These are phyloP conservation scores for Trametopsis cervina DNA, from an alignment of 768 basidiomycete species.

Conservation along the genomic window DNA sequence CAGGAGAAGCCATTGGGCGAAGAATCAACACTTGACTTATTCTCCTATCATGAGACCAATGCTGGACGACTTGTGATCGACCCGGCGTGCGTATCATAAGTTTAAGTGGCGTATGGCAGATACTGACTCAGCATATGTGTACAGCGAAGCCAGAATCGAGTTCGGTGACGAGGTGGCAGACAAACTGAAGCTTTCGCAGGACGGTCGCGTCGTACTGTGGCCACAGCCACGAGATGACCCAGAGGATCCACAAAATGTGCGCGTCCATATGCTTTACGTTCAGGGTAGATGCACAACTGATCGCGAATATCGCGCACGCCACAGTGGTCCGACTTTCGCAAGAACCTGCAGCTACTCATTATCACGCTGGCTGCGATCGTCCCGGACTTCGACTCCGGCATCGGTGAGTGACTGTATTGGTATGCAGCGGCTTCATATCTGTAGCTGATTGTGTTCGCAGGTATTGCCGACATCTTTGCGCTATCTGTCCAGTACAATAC, in stretches of 20 bases:
- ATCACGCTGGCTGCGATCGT: slow-evolving; percentile 59
- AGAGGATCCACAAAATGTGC: slow-evolving; percentile 58
- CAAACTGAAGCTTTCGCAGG: slow-evolving; percentile 46
- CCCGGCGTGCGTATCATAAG: slow-evolving; percentile 37
- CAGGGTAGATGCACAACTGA: neutral
- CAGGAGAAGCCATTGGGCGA: neutral
- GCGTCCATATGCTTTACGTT: slow-evolving; percentile 9
- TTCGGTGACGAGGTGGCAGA: slow-evolving; percentile 50
- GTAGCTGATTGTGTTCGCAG: slow-evolving; percentile 21
- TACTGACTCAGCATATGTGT: neutral
- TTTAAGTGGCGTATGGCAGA: neutral
- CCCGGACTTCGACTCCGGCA: slow-evolving; percentile 62
- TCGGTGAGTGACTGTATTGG: slow-evolving; percentile 32
- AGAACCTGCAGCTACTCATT: slow-evolving; percentile 50
- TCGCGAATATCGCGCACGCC: slow-evolving; percentile 10
- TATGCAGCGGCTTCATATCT: neutral
- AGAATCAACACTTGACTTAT: slow-evolving; percentile 25
- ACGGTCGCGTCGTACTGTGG: slow-evolving; percentile 59
- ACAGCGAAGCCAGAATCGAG: slow-evolving; percentile 55
- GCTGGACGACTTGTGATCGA: slow-evolving; percentile 59
- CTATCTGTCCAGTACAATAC: slow-evolving; percentile 51
- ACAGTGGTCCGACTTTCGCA: slow-evolving; percentile 47
- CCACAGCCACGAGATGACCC: slow-evolving; percentile 60
- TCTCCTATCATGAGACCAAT: slow-evolving; percentile 42
- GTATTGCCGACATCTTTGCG: slow-evolving; percentile 56